phyloP scores from a whole-genome alignment of 2,329 filamentous ascomycete species.

The Epicoccum sorghinum region DNA sequence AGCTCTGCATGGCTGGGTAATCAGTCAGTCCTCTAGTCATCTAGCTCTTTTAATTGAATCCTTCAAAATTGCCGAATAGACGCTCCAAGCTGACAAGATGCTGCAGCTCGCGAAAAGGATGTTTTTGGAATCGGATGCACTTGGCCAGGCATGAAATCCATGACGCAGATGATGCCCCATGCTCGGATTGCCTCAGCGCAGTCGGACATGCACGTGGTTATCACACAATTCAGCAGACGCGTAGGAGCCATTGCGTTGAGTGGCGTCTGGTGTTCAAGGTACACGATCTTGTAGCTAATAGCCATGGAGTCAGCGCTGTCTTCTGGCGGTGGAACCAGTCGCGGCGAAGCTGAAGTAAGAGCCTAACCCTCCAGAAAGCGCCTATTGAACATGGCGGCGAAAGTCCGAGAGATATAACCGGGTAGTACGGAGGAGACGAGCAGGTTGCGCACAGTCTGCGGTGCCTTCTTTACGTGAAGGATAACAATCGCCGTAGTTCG shows the following conservation, averaged over 20 bases:
- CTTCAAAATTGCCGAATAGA: too few species aligned
- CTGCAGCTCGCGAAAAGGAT: too few species aligned
- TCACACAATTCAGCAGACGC: neutral
- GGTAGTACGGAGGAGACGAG: neutral
- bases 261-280: conserved; percentile 15
- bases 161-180: conserved; percentile 19
- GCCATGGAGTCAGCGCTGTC: neutral
- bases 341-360: neutral
- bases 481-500: neutral
- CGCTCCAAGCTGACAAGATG: too few species aligned
- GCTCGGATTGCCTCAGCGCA: conserved; percentile 13
- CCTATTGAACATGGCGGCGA: conserved; percentile 1
- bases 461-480: neutral
- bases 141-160: neutral
- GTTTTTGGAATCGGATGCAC: neutral
- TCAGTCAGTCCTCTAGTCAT: too few species aligned
- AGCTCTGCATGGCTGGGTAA: too few species aligned
- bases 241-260: neutral
- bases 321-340: neutral
- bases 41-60: too few species aligned
- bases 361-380: neutral
- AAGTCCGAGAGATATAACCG: neutral
- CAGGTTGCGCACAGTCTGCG: neutral
- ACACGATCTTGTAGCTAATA: neutral
- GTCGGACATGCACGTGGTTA: neutral